Evolutionary conservation across 768 basidiomycete genomes (phyloP), one percentile per base, ranked within the genome.

Genomic region (Cyclocybe cylindracea): DNA sequence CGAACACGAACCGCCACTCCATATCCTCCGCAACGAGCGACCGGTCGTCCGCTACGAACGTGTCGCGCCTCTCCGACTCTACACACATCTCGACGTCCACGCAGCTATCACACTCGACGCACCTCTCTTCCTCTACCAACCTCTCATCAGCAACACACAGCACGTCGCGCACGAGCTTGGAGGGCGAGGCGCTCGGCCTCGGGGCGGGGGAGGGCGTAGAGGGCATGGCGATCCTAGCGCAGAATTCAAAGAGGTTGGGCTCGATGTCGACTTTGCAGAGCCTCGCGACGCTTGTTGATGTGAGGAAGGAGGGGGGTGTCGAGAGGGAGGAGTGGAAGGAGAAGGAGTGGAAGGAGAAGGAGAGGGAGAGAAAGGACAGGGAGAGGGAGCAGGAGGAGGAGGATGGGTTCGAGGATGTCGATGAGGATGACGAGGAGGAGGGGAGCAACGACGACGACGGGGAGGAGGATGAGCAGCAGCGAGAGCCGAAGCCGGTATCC

Each of bases 11-110:
- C 39, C 54, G 59, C 10, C 57, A 50, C 11, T 63, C 61, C 29
- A 51, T 60, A 29, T 63, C 61, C 31, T 57, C 56, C 7, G 57
- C 54, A 1, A 54, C 57, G 13, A 61, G 59, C 46, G 53, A 50
- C 37, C 24, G 24, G 24, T 24, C 24, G 24, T 24, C 24, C 5
- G 24, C 24, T 24, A 24, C 24, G 24, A 51, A 40, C n/a, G 33
- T 50, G 39, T 39, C 53, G 34, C n/a, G 39, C 8, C 14, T 52
- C 47, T 16, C 46, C 11, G 44, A 34, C 14, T 3, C n/a, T n/a
- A n/a, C n/a, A n/a, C n/a, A n/a, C n/a, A n/a, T n/a, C n/a, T n/a
- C n/a, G n/a, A n/a, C n/a, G n/a, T n/a, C n/a, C n/a, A n/a, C n/a
- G n/a, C n/a, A n/a, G n/a, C n/a, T n/a, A n/a, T n/a, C n/a, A n/a